Base-by-base conservation (phyloP, 768 basidiomycete species). In the Boletus vermiculosoides region DNA sequence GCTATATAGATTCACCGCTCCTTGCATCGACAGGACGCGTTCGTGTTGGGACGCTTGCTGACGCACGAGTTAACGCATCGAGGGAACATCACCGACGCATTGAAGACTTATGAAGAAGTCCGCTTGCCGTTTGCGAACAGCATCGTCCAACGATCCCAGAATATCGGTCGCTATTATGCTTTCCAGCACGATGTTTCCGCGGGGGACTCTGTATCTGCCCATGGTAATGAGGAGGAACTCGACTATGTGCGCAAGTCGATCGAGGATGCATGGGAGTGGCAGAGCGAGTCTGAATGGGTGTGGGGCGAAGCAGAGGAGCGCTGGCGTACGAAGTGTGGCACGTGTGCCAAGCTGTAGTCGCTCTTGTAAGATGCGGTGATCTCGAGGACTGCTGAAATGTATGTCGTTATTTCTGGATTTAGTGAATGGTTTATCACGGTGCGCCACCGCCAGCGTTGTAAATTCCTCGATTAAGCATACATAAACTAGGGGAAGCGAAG, bases 91-190 rank as follows among this genome's bases (percentile, higher is more conserved):
- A 11, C 51, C 0, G 40, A 61, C 5, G 73, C 72, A 5, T 60
- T 77, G 20, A 61, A 64, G 28, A 62, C 53, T 18, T 78, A 75
- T 55, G 69, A 77, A 54, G 45, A 62, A 10, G 54, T 71, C 11
- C 69, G 76, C 15, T 62, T 70, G 9, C 70, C 75, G 15, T 67
- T 71, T 41, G 60, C 67, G 7, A 67, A 72, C 30, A 15, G 23
- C 13, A 45, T 75, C 37, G 57, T 61, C 22, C 37, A 55, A 28
- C 53, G 44, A 16, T 67, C 70, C 5, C 50, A 48, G 20, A 39
- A 60, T n/a, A 49, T 58, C 0, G 73, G 73, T 2, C 25, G 56
- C 18, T 52, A 70, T 53, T 72, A 66, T 45, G 52, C 60, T 34
- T 67, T 73, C 41, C 45, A 45, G 2, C 45, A 45, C 3, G 33